Evolutionary conservation across 176 grass and related monocot genomes (phyloP).

Genomic region (Secale cereale): DNA sequence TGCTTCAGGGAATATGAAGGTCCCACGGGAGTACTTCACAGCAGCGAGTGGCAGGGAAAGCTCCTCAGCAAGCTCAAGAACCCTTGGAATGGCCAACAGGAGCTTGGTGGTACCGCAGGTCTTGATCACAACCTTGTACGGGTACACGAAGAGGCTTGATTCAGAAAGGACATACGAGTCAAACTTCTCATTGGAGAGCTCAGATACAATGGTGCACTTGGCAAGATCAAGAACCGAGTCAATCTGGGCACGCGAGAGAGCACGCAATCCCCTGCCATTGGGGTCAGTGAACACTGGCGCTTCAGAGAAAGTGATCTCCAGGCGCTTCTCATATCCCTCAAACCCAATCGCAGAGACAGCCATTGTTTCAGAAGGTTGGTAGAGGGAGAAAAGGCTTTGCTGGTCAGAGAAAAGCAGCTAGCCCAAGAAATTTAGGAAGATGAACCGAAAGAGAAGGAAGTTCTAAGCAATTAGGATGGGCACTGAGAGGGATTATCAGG

Average conservation of each 20-base stretch:
- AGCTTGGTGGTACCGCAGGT: constrained; percentile 69
- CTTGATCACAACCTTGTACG: constrained; percentile 60
- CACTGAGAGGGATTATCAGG: constrained; percentile 34
- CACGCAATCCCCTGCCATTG: constrained; percentile 42
- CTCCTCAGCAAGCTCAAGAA: constrained; percentile 73
- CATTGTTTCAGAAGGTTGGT: constrained; percentile 27
- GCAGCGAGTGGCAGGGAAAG: constrained; percentile 59
- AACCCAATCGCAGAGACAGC: constrained; percentile 51
- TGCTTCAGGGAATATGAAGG: constrained; percentile 62
- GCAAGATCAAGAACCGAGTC: constrained; percentile 58
- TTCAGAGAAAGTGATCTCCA: constrained; percentile 61
- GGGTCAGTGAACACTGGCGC: constrained; percentile 52
- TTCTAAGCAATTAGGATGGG: constrained; percentile 24
- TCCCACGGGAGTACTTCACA: constrained; percentile 74
- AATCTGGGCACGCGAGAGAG: constrained; percentile 44
- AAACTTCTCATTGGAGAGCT: constrained; percentile 43
- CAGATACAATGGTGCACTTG: constrained; percentile 50
- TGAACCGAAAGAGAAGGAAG: not conserved
- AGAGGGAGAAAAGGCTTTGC: not conserved
- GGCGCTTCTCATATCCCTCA: constrained; percentile 72
- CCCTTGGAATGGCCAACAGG: constrained; percentile 44
- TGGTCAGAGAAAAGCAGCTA: constrained; percentile 36
- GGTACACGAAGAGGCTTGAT: constrained; percentile 61
- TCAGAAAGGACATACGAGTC: constrained; percentile 66
- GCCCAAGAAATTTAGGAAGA: constrained; percentile 30